Base-by-base conservation (phyloP, 768 basidiomycete genomes). In the Boletus edulis region DNA sequence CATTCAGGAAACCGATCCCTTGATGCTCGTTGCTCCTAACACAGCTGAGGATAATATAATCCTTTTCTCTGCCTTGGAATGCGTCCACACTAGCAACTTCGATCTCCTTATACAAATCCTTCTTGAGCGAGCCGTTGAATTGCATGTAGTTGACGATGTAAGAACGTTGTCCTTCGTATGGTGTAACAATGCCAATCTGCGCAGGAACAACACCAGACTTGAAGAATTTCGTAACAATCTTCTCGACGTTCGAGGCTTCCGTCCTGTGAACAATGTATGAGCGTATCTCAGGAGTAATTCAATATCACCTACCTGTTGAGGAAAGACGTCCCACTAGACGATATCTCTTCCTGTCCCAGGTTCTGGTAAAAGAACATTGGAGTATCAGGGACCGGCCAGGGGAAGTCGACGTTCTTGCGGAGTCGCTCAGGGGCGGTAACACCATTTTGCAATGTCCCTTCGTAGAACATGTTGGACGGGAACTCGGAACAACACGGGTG, bases 301-400 rank as follows among this genome's bases (percentile, higher is more conserved):
- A 49, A 29, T 51, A 51, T 3, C 3, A 49, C 51, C 43, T 50
- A 85, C 89, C 91, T 85, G 73, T 99, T 98, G 62, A 99, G 79
- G 82, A 98, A 99, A 13, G 95, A 98, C 1, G 97, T 99, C 51
- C 97, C 97, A 67, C 94, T 96, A 54, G 92, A 94, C 13, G 95
- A 98, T 53, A 99, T 99, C 69, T 99, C 97, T 67, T 99, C 97
- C 64, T 98, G 96, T 0, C 97, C 97, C 46, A 99, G 73, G 66
- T 99, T 99, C 80, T 98, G 96, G 74, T 99, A 98, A 78, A 98
- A 99, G 78, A 98, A 98, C 96, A 99, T 98, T 15, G 97, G 97
- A 1, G 94, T 96, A 64, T 96, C 94, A 15, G 91, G 89, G 39
- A 91, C 84, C 7, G 97, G 97, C 97, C 97, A 98, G 0, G 97